Base-by-base conservation (phyloP, 2,329 filamentous ascomycete species). In the Metarhizium humberi region DNA sequence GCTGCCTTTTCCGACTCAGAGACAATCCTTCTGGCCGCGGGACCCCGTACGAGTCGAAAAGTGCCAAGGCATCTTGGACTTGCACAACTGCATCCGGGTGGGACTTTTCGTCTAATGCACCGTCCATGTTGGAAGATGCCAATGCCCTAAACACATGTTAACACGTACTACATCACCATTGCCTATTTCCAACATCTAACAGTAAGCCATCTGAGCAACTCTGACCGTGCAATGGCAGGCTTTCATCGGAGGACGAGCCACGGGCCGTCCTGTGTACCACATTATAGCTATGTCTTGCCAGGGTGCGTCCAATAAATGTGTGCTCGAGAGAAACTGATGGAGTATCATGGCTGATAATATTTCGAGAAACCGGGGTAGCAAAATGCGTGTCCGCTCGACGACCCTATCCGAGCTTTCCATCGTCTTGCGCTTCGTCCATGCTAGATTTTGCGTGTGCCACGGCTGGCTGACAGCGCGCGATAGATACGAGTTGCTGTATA, bases 11-110 rank as follows among this genome's bases (percentile, higher is more conserved):
- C 43, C 11, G 50, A 48, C 32, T 76, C 73, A 53, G 73, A 75
- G 47, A 76, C 75, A 74, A 77, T 52, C 75, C 73, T 34, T 69
- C 63, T 36, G 78, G 77, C 20, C 69, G 69, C 29, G 74, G 69
- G 55, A 79, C 72, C 2, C 73, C 69, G 61, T 77, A 73, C 46
- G 75, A 68, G 42, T 73, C 69, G 57, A 79, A 79, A 10, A 80
- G 67, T 7, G 77, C 70, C 51, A 75, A 66, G 7, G 75, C 77
- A 55, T 75, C 76, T 50, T 71, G 67, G 6, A 68, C 69, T 50
- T 70, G 69, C 50, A 67, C 64, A 10, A 63, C 66, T 3, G 70
- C 69, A 6, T 69, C 71, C 2, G 65, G 69, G 2, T 56, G 63
- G 51, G 63, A 30, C n/a, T 51, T 45, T 20, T 30, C 34, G 10